These are phyloP conservation scores for Trichoderma brevicompactum DNA, from an alignment of 2,329 filamentous ascomycete genomes.

Conservation along the genomic window DNA sequence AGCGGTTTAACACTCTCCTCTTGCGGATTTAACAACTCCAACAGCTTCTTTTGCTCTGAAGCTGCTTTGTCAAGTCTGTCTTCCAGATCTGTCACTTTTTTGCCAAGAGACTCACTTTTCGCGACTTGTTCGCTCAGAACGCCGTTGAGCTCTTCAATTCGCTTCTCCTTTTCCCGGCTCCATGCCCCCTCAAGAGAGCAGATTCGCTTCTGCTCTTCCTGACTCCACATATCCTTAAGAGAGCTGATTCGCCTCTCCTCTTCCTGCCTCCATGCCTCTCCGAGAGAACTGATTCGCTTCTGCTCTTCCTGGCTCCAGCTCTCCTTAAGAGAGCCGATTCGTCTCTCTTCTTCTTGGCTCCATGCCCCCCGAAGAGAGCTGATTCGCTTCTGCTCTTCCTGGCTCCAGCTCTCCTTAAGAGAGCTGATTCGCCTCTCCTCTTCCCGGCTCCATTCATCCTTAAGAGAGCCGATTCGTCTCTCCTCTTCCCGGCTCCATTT, in stretches of 20 bases:
- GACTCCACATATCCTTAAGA: background rate
- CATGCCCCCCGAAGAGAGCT: background rate
- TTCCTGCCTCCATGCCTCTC: too few species aligned
- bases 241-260: background rate
- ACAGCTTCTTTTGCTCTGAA: background rate
- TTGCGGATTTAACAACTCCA: background rate
- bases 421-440: background rate
- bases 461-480: too few species aligned
- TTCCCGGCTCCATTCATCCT: too few species aligned
- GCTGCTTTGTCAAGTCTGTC: background rate
- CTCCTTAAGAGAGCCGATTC: background rate
- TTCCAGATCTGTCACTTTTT: background rate
- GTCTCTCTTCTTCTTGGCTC: background rate
- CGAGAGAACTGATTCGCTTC: too few species aligned
- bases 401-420: background rate
- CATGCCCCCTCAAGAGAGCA: background rate
- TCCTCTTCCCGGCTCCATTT: background rate
- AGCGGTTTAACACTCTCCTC: background rate
- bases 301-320: background rate
- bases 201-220: slow-evolving; percentile 4
- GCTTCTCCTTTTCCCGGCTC: slow-evolving; percentile 1
- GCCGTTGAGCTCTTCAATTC: background rate
- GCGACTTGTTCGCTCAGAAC: slow-evolving; percentile 6
- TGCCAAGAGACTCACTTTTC: background rate
- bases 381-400: slow-evolving; percentile 4